phyloP scores from a whole-genome alignment of 352 stramenopile species.

The Phytopythium boreale region DNA sequence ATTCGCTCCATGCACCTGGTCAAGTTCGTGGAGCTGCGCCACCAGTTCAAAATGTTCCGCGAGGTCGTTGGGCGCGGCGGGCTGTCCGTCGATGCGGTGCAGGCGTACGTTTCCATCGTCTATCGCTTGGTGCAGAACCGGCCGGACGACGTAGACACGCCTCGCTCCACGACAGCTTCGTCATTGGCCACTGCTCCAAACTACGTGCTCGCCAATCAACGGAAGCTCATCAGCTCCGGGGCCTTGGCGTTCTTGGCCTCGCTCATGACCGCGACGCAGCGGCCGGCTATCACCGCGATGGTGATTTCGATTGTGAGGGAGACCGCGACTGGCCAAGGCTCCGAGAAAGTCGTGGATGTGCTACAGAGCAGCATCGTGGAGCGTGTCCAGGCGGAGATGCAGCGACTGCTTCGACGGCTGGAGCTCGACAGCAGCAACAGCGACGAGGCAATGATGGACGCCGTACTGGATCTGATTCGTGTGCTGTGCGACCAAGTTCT shows the following conservation, averaged over 20 bases:
- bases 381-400: slow-evolving; percentile 36
- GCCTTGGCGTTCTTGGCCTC: slow-evolving; percentile 49
- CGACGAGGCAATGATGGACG: background rate
- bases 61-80: slow-evolving; percentile 37
- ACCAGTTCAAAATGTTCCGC: slow-evolving; percentile 63
- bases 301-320: slow-evolving; percentile 52
- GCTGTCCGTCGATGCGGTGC: slow-evolving; percentile 37
- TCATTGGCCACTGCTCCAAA: background rate
- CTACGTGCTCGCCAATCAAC: slow-evolving; percentile 41
- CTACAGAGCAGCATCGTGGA: slow-evolving; percentile 59
- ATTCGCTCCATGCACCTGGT: slow-evolving; percentile 71
- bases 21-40: slow-evolving; percentile 64
- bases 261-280: slow-evolving; percentile 30
- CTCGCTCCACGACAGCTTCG: slow-evolving; percentile 6
- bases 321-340: slow-evolving; percentile 31
- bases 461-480: background rate
- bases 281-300: slow-evolving; percentile 36
- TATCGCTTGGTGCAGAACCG: slow-evolving; percentile 40
- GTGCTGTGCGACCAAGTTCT: background rate
- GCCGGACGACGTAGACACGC: slow-evolving; percentile 13
- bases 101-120: slow-evolving; percentile 63
- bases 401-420: background rate
- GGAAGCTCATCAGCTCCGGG: slow-evolving; percentile 46
- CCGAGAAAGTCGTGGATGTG: slow-evolving; percentile 55
- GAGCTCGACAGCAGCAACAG: background rate